Evolutionary conservation across 2,329 filamentous ascomycete species (phyloP).

Genomic region (Teratosphaeria pseudoeucalypti): DNA sequence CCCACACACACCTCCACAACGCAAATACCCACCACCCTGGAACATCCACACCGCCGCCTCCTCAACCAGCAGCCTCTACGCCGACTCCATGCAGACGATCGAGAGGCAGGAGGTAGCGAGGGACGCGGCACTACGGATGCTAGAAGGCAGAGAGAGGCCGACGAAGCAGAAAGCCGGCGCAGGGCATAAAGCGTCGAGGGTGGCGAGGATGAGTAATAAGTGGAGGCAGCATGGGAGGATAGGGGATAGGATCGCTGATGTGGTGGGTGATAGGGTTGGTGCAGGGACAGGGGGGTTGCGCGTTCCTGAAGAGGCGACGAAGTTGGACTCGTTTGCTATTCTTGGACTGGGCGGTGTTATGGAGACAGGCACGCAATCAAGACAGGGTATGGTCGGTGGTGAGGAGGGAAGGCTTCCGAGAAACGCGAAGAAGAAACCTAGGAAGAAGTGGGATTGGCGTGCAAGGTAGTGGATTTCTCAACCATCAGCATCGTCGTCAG

Average conservation of each 20-base stretch:
- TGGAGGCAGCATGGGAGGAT: background rate
- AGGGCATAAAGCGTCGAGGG: background rate
- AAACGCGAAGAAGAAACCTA: background rate
- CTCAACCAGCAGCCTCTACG: slow-evolving; percentile 3
- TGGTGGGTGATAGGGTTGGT: background rate
- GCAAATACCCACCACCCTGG: background rate
- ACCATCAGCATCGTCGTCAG: background rate
- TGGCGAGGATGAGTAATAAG: background rate
- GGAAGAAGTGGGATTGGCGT: background rate
- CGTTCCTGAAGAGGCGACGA: background rate
- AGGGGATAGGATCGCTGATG: background rate
- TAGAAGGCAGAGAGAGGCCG: slow-evolving; percentile 3
- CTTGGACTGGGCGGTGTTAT: background rate
- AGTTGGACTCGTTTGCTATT: background rate
- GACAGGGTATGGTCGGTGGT: background rate
- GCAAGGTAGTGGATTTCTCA: background rate
- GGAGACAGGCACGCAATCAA: background rate
- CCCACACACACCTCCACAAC: background rate
- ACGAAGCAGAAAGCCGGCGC: background rate
- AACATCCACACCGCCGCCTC: slow-evolving; percentile 7
- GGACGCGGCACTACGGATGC: slow-evolving; percentile 3
- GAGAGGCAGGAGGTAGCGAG: slow-evolving; percentile 1
- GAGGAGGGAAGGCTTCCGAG: background rate
- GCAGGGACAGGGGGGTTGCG: background rate
- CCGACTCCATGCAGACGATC: slow-evolving; percentile 1